A percentile compares a stretch with the other conserved stretches of the same genome.
phyloP scores from a whole-genome alignment of 2,329 filamentous ascomycete species.

The Didymella arachidicola region DNA sequence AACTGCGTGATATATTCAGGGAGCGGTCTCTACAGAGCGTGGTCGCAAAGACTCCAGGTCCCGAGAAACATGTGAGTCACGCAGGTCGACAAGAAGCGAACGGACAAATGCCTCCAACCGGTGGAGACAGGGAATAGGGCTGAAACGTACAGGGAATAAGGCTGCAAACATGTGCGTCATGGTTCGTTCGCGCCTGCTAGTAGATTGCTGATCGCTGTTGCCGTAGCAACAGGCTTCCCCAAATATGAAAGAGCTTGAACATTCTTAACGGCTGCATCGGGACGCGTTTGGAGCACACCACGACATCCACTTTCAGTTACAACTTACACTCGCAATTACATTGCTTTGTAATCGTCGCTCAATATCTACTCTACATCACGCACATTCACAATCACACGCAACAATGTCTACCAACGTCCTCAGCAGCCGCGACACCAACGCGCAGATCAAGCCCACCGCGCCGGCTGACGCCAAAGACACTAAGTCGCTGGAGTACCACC shows the following conservation, averaged over 20 bases:
- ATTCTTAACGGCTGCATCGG: slow-evolving; percentile 19
- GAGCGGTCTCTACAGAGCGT: neutral
- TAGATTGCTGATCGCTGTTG: slow-evolving; percentile 18
- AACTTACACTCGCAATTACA: neutral
- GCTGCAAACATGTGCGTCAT: slow-evolving; percentile 19
- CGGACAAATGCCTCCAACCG: slow-evolving; percentile 16
- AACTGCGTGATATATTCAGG: neutral
- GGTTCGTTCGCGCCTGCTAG: slow-evolving; percentile 16
- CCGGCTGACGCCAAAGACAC: slow-evolving; percentile 47
- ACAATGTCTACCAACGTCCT: slow-evolving; percentile 69
- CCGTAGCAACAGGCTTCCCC: slow-evolving; percentile 15
- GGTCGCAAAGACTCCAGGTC: slow-evolving; percentile 1
- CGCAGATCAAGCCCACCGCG: slow-evolving; percentile 42
- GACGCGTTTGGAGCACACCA: slow-evolving; percentile 14
- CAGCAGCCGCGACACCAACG: slow-evolving; percentile 71
- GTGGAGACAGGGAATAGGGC: slow-evolving; percentile 20
- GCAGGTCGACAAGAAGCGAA: slow-evolving; percentile 11
- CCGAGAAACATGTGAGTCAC: slow-evolving; percentile 17
- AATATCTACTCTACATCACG: slow-evolving; percentile 7
- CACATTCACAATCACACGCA: slow-evolving; percentile 8
- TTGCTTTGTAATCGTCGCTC: neutral
- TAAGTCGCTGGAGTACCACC: slow-evolving; percentile 73
- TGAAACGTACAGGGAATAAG: slow-evolving; percentile 18
- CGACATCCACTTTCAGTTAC: slow-evolving; percentile 11
- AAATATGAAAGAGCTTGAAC: slow-evolving; percentile 20